Conservation (phyloP, 768 basidiomycete genomes). For the Collybia sp. region DNA sequence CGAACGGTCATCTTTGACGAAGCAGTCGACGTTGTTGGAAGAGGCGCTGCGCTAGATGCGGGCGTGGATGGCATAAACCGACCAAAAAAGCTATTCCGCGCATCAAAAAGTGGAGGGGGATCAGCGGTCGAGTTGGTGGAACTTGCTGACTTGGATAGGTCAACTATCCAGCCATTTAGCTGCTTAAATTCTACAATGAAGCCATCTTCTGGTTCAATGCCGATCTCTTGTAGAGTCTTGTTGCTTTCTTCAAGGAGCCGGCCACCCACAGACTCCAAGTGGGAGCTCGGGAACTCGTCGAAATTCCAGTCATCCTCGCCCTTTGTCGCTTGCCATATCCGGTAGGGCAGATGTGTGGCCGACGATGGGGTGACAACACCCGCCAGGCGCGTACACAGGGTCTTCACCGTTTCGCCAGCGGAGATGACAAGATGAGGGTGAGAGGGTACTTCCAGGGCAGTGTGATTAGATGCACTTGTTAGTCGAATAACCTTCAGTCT, state of each 20-base stretch:
- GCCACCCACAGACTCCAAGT: constrained; percentile 23
- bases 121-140: constrained; percentile 14
- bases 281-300: constrained; percentile 26
- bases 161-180: constrained; percentile 54
- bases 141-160: constrained; percentile 10
- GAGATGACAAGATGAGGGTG: constrained; percentile 43
- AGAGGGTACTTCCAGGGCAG: constrained; percentile 17
- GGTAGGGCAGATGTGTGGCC: constrained; percentile 35
- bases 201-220: constrained; percentile 56
- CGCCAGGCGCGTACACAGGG: constrained; percentile 37
- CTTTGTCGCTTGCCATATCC: constrained; percentile 59
- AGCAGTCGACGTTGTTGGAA: constrained; percentile 12
- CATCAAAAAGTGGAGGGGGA: constrained; percentile 49
- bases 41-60: constrained; percentile 12
- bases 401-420: constrained; percentile 41
- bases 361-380: constrained; percentile 24
- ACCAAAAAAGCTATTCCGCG: constrained; percentile 53
- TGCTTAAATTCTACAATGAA: constrained; percentile 76
- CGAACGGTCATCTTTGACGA: constrained; percentile 3
- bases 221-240: constrained; percentile 52
- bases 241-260: constrained; percentile 42
- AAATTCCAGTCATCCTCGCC: constrained; percentile 30
- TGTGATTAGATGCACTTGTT: constrained; percentile 21
- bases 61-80: constrained; percentile 23
- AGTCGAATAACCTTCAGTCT: constrained; percentile 53